Evolutionary conservation across 495 filamentous ascomycete species (phyloP).

Genomic region (Xylaria sp.): DNA sequence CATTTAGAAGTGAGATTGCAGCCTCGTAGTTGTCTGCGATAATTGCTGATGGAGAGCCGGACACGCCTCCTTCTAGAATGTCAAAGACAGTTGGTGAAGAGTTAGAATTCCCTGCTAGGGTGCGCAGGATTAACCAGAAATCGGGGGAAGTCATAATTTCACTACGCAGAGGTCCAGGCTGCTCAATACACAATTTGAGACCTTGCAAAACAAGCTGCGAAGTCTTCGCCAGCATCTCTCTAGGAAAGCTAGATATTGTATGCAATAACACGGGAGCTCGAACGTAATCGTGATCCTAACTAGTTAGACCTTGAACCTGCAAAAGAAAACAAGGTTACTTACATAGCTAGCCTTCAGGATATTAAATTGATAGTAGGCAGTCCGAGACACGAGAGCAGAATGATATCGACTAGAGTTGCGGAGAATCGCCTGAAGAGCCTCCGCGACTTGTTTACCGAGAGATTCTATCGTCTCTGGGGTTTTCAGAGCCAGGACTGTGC

Average conservation of each 20-base stretch:
- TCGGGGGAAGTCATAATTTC: constrained; percentile 96
- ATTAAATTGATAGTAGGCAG: constrained; percentile 84
- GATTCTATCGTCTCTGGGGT: constrained; percentile 72
- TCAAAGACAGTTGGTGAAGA: constrained; percentile 81
- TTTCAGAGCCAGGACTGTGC: constrained; percentile 82
- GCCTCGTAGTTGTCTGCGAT: constrained; percentile 96
- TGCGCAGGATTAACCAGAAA: constrained; percentile 92
- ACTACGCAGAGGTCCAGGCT: constrained; percentile 77
- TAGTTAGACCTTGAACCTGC: constrained; percentile 29
- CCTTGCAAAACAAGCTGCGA: constrained; percentile 79
- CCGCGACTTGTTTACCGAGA: constrained; percentile 79
- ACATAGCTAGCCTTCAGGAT: constrained; percentile 88
- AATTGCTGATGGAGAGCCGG: constrained; percentile 71
- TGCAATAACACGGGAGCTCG: constrained; percentile 93
- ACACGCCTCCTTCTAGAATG: constrained; percentile 76
- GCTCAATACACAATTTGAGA: constrained; percentile 76
- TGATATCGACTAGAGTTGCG: constrained; percentile 81
- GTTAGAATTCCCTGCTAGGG: constrained; percentile 69
- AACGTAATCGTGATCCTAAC: constrained; percentile 84
- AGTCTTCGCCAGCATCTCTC: constrained; percentile 75
- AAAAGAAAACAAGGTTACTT: constrained; percentile 45
- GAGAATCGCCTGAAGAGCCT: constrained; percentile 79
- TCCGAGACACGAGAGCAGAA: constrained; percentile 77
- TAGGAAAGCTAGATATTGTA: constrained; percentile 84
- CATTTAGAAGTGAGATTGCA: constrained; percentile 80